Evolutionary conservation across 768 basidiomycete genomes (phyloP).

Genomic region (Lanmaoa rubissima): DNA sequence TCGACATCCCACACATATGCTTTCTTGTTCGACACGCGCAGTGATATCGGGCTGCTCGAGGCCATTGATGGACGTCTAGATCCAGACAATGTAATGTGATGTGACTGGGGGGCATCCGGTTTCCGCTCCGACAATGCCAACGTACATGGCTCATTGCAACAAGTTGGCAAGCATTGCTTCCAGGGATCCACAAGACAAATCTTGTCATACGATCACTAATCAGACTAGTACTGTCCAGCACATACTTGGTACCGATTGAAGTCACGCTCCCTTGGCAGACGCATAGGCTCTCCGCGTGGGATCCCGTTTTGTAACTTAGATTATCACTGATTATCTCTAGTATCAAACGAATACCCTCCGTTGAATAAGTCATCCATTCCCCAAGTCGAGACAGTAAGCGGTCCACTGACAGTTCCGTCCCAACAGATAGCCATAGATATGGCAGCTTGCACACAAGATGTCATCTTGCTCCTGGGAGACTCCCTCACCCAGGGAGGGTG

Average conservation of each 20-base stretch:
- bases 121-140: slow-evolving; percentile 15
- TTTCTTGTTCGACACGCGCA: slow-evolving; percentile 74
- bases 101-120: slow-evolving; percentile 2
- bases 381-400: background rate
- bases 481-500: slow-evolving; percentile 75
- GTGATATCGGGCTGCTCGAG: slow-evolving; percentile 39
- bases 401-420: background rate
- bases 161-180: no score
- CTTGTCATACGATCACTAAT: no score
- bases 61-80: slow-evolving; percentile 4
- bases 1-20: slow-evolving; percentile 90
- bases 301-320: slow-evolving; percentile 1
- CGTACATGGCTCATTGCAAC: no score
- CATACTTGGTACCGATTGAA: background rate
- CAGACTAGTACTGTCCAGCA: no score
- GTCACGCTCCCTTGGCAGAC: no score
- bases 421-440: slow-evolving; percentile 33
- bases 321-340: slow-evolving; percentile 11
- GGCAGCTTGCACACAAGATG: slow-evolving; percentile 55
- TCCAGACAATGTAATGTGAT: no score
- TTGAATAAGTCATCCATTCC: background rate
- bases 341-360: background rate
- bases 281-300: background rate
- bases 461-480: slow-evolving; percentile 77
- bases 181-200: no score